A percentile compares a stretch with the other conserved stretches of the same genome.
Conservation (phyloP, 331 rosid genomes). For the Quercus lobata region DNA sequence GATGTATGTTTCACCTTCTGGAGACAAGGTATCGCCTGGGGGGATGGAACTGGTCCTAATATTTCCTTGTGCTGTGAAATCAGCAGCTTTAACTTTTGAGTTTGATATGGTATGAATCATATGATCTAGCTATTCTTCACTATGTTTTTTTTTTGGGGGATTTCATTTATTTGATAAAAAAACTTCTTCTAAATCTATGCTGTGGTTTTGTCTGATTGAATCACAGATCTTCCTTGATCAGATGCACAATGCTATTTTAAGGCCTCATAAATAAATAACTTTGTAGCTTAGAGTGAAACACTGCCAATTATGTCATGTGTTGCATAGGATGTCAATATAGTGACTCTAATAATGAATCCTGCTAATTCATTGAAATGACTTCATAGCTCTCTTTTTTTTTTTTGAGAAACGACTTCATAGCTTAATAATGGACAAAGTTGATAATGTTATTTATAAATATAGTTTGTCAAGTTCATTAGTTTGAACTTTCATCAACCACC, state of each 20-base stretch:
- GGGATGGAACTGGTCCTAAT: constrained; percentile 70
- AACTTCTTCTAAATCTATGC: neutral
- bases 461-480: too few relatives aligned
- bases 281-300: too few relatives aligned
- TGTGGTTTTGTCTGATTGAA: constrained; percentile 7
- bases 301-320: neutral
- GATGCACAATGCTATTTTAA: neutral
- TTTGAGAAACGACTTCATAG: neutral
- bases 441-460: too few relatives aligned
- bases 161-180: neutral
- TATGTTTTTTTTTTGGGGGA: neutral
- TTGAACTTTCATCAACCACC: too few relatives aligned
- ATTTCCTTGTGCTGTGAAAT: constrained; percentile 77
- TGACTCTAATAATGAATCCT: neutral
- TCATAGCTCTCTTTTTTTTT: neutral
- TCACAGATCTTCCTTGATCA: neutral
- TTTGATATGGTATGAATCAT: constrained; percentile 68
- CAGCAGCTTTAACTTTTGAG: constrained; percentile 66
- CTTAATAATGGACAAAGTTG: too few relatives aligned
- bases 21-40: constrained; percentile 93
- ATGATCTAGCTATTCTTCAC: neutral
- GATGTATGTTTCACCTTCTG: constrained; percentile 82
- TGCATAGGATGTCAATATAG: neutral
- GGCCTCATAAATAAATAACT: neutral
- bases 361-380: neutral